phyloP scores from a whole-genome alignment of 2,329 filamentous ascomycete species.

The Cryphonectria naterciae region DNA sequence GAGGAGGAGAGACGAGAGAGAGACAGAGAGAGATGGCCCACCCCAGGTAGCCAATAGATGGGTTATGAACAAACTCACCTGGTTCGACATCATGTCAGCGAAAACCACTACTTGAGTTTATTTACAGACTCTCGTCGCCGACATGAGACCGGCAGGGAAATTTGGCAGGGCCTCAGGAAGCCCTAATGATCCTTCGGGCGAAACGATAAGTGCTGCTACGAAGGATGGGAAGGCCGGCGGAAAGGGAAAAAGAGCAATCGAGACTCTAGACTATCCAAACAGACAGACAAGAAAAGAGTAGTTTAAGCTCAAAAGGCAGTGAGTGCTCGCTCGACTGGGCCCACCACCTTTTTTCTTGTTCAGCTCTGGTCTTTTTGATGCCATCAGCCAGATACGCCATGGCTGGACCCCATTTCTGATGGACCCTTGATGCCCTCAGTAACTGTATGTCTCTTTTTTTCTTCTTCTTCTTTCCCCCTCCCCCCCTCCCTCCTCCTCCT shows the following conservation, averaged over 20 bases:
- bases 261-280: not conserved
- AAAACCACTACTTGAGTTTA: not conserved
- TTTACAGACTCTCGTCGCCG: slow-evolving; percentile 5
- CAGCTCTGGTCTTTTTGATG: not conserved
- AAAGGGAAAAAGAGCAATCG: not conserved
- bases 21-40: slow-evolving; percentile 7
- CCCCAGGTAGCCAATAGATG: not conserved
- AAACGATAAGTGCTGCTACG: not conserved
- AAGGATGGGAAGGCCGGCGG: no score
- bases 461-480: not conserved
- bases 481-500: not conserved
- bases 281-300: not conserved
- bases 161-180: not conserved
- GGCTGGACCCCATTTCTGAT: not conserved
- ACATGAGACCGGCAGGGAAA: not conserved
- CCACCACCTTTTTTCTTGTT: not conserved
- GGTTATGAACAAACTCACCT: not conserved
- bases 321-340: not conserved
- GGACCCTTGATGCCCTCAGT: not conserved
- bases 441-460: not conserved
- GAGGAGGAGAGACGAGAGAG: not conserved
- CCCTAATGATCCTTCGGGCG: slow-evolving; percentile 6
- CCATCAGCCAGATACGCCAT: not conserved
- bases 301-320: not conserved
- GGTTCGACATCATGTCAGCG: slow-evolving; percentile 7